These are phyloP conservation scores for Pneumocystis carinii DNA, from an alignment of 1,139 yeast genomes.

Conservation along the genomic window DNA sequence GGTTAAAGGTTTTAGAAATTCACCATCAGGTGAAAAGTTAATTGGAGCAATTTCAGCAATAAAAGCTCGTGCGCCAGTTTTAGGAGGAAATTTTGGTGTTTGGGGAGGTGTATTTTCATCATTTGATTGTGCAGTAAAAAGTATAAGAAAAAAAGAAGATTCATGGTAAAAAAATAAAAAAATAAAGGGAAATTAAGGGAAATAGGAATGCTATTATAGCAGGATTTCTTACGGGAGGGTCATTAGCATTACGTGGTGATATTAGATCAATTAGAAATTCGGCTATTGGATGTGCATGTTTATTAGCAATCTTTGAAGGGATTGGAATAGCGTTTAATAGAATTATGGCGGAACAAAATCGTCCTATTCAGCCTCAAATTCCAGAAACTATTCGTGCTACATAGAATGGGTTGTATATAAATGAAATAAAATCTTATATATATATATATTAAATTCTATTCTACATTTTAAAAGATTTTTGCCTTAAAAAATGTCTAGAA, in stretches of 20 bases:
- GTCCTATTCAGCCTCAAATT: constrained; percentile 35
- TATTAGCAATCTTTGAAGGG: constrained; percentile 93
- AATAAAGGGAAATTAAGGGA: neutral
- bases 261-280: constrained; percentile 94
- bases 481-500: too few relatives aligned
- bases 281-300: constrained; percentile 94
- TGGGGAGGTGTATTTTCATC: constrained; percentile 99
- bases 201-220: constrained; percentile 85
- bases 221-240: constrained; percentile 97
- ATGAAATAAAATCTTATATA: neutral
- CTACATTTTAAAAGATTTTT: too few relatives aligned
- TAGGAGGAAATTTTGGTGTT: constrained; percentile 97
- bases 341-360: constrained; percentile 69
- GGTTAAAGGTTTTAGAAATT: constrained; percentile 93
- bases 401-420: neutral
- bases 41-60: constrained; percentile 80
- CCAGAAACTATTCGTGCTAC: constrained; percentile 5
- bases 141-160: constrained; percentile 91
- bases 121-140: constrained; percentile 90
- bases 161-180: constrained; percentile 31
- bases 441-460: too few relatives aligned
- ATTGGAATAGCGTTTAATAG: constrained; percentile 94
- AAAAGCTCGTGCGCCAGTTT: constrained; percentile 93
- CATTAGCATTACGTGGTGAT: constrained; percentile 95
- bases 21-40: constrained; percentile 87